Percentiles rank a stretch among this genome's conserved stretches.
These are phyloP conservation scores for Sporothrix pallida DNA, from an alignment of 2,329 filamentous ascomycete genomes.

Conservation along the genomic window DNA sequence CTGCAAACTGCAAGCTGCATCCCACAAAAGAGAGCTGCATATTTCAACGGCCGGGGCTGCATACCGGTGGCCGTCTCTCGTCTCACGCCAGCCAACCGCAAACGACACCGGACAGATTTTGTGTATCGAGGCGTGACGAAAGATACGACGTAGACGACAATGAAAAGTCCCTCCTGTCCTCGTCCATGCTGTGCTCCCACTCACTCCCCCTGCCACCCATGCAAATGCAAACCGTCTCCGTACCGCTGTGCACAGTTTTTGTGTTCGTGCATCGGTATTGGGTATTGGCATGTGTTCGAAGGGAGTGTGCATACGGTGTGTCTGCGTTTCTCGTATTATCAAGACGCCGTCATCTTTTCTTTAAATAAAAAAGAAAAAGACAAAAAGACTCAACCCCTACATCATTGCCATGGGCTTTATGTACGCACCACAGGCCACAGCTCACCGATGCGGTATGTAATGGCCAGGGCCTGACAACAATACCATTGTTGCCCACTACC, in stretches of 20 bases:
- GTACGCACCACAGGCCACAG: background rate
- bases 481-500: too few species aligned
- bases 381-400: too few species aligned
- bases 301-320: background rate
- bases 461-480: too few species aligned
- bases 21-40: background rate
- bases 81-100: background rate
- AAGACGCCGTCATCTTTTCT: background rate
- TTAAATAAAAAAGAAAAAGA: too few species aligned
- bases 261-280: background rate
- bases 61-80: conserved; percentile 9
- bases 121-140: conserved; percentile 1
- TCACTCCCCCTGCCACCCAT: background rate
- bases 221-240: conserved; percentile 11
- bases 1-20: background rate
- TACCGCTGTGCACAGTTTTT: background rate
- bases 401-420: background rate
- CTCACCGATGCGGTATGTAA: too few species aligned
- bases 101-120: background rate
- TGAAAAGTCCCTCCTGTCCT: background rate
- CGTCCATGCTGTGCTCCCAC: conserved; percentile 5
- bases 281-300: background rate
- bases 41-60: background rate
- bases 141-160: background rate
- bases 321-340: background rate